A percentile compares a stretch with the other conserved stretches of the same genome.
Evolutionary conservation across 2,329 filamentous ascomycete genomes (phyloP).

Genomic region (Byssothecium circinans): DNA sequence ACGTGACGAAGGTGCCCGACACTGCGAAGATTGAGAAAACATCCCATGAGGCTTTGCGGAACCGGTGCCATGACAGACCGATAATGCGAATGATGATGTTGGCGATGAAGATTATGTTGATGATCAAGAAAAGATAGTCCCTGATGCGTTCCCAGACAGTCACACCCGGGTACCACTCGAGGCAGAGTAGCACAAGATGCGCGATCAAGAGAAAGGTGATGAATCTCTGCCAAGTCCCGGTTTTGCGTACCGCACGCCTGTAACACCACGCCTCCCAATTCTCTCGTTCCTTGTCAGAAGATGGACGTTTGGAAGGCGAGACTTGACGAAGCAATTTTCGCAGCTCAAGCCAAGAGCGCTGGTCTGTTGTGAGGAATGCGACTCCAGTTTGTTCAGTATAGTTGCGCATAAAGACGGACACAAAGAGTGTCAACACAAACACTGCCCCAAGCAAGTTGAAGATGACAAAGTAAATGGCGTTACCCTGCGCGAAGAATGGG

Average conservation of each 20-base stretch:
- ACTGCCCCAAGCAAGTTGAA: constrained; percentile 97
- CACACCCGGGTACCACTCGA: constrained; percentile 82
- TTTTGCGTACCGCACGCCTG: constrained; percentile 89
- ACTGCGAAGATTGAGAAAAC: constrained; percentile 82
- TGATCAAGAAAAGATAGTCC: constrained; percentile 75
- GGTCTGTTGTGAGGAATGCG: constrained; percentile 91
- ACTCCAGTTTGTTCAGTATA: constrained; percentile 99
- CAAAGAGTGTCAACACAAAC: constrained; percentile 94
- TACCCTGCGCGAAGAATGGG: constrained; percentile 71
- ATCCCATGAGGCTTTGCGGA: constrained; percentile 93
- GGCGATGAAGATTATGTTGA: constrained; percentile 78
- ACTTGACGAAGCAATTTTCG: constrained; percentile 90
- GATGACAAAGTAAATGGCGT: constrained; percentile 90
- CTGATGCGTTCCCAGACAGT: constrained; percentile 69
- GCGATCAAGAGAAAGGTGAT: constrained; percentile 79
- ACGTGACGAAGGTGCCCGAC: constrained; percentile 76
- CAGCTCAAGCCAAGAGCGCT: constrained; percentile 94
- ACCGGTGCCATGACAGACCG: constrained; percentile 88
- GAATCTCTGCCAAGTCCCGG: constrained; percentile 83
- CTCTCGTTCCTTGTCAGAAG: constrained; percentile 69
- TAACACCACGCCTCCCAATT: constrained; percentile 94
- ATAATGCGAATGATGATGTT: constrained; percentile 84
- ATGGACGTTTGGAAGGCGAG: constrained; percentile 89
- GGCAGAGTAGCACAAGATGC: constrained; percentile 78
- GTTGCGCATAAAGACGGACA: constrained; percentile 99